Evolutionary conservation across 2,329 filamentous ascomycete genomes (phyloP).

Genomic region (Rosellinia necatrix): DNA sequence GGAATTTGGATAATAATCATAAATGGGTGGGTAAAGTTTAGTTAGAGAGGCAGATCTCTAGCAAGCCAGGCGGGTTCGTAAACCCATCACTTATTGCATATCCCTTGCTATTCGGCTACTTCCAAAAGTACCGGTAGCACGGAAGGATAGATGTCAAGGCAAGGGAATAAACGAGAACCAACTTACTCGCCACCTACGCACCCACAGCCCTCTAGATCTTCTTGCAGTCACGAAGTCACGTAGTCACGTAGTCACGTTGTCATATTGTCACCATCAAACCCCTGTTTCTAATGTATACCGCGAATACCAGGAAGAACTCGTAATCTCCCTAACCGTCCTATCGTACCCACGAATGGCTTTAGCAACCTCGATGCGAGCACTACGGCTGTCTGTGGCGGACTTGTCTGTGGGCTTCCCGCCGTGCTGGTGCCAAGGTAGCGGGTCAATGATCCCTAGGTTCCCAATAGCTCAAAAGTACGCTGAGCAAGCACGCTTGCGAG

Average conservation of each 20-base stretch:
- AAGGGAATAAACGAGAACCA: constrained; percentile 1
- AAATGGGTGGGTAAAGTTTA: neutral
- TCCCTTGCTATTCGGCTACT: neutral
- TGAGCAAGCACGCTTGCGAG: constrained; percentile 81
- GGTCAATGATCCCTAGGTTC: constrained; percentile 70
- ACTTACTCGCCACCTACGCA: constrained; percentile 83
- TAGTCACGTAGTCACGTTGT: too few relatives aligned
- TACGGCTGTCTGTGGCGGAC: constrained; percentile 50
- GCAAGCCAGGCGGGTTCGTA: too few relatives aligned
- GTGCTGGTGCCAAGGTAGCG: constrained; percentile 71
- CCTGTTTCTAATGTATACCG: constrained; percentile 58
- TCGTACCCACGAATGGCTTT: constrained; percentile 83
- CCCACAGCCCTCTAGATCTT: constrained; percentile 90
- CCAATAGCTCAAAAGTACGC: constrained; percentile 86
- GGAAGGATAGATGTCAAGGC: neutral
- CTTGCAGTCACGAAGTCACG: constrained; percentile 69
- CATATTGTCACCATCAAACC: too few relatives aligned
- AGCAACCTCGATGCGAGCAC: constrained; percentile 68
- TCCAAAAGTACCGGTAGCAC: neutral
- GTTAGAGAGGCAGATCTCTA: neutral
- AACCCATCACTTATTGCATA: neutral
- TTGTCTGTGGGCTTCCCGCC: constrained; percentile 43
- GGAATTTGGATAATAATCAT: neutral
- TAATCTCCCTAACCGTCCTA: constrained; percentile 88
- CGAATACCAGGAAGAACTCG: constrained; percentile 68